Base-by-base conservation (phyloP, 345 rosid genomes). In the Excoecaria cochinchinensis region DNA sequence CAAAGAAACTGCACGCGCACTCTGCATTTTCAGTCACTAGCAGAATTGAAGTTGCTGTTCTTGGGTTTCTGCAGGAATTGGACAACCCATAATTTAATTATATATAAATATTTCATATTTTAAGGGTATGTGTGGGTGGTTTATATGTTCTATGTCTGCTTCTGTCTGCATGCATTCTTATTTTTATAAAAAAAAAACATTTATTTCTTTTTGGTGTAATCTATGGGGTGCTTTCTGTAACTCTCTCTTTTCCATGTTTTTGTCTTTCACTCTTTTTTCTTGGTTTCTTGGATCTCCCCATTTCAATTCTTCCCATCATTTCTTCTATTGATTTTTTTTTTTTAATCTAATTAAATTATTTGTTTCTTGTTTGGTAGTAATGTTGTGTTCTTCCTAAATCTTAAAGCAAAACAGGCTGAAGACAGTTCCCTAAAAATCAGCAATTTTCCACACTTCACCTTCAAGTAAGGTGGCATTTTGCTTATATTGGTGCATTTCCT, bases 1-100 rank as follows among this genome's bases (percentile, higher is more conserved):
- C 81, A 79, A 79, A 62, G 70, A 56, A 75, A 77, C 83, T 81
- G 88, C 91, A 89, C 85, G 89, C 90, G 88, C 77, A 84, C 86
- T 81, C 83, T 58, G 21, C 63, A 8, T 25, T 17, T 17, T 36
- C 61, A 39, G 76, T 21, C 66, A 0, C 64, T n/a, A 19, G 55
- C 39, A 52, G 69, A n/a, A n/a, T n/a, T n/a, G n/a, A 64, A 21
- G n/a, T 51, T 50, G 31, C 40, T 48, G 25, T 40, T 65, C 74
- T 53, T 8, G n/a, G 19, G 81, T 24, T 69, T 47, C 58, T 69
- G 70, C 69, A 25, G 9, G 19, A 55, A 44, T 44, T 44, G 48
- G 48, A 44, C 9, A 44, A 53, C 21, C 58, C 58, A 53, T 15
- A 16, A 1, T 6, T 6, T 44, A 6, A 44, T 44, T 6, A 44